These are phyloP conservation scores for Thelonectria blattea DNA, from an alignment of 2,329 filamentous ascomycete species.

Conservation along the genomic window DNA sequence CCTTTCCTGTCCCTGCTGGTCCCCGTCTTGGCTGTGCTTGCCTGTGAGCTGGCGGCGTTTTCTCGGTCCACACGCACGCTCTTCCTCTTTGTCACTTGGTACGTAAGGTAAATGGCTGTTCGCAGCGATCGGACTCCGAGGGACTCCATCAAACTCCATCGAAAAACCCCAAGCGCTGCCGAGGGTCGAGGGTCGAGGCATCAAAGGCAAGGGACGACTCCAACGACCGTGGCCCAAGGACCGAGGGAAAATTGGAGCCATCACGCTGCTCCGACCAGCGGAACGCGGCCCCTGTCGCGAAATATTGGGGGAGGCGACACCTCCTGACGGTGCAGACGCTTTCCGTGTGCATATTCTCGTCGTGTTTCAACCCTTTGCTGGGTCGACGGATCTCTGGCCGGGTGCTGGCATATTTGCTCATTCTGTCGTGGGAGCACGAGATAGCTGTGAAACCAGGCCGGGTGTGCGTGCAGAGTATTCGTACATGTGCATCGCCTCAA, in stretches of 20 bases:
- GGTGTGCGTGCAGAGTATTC: not conserved
- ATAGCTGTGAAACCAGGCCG: constrained; percentile 9
- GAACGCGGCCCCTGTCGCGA: constrained; percentile 13
- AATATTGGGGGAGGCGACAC: constrained; percentile 13
- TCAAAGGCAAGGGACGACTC: not conserved
- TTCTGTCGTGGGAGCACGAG: constrained; percentile 2
- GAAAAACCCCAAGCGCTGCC: not conserved
- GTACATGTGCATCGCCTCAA: not conserved
- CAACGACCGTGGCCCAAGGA: not conserved
- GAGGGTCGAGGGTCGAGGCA: too few relatives aligned
- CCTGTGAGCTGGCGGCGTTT: constrained; percentile 19
- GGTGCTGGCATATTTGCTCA: constrained; percentile 12
- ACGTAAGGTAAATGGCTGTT: constrained; percentile 23
- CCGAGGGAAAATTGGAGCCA: constrained; percentile 8
- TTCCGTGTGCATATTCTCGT: constrained; percentile 8
- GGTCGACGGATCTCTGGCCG: not conserved
- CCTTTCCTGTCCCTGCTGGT: constrained; percentile 7
- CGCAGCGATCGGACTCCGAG: constrained; percentile 12
- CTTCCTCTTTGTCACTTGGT: constrained; percentile 20
- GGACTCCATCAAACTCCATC: constrained; percentile 11
- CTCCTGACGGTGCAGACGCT: constrained; percentile 13
- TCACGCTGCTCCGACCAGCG: constrained; percentile 11
- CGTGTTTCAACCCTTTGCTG: constrained; percentile 12
- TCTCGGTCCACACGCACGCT: constrained; percentile 18
- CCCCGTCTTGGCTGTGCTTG: constrained; percentile 9